Evolutionary conservation across 139 green algal species (phyloP), one percentile per base, ranked within the genome.

Genomic region (Chlorella sp.): DNA sequence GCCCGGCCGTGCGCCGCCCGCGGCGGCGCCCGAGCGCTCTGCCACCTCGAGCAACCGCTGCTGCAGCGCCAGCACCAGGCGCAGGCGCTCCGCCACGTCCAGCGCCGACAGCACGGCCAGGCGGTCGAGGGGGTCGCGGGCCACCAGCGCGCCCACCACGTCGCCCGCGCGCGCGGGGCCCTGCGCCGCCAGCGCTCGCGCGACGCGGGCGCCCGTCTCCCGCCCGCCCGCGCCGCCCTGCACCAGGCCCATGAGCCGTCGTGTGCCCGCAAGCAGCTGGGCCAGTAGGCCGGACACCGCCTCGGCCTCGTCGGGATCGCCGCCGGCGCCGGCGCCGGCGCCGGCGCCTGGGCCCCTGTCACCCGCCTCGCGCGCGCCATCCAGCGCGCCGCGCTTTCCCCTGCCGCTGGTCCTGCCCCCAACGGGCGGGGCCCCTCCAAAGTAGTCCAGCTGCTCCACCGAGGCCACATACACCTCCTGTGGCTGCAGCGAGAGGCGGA

Each of bases 381-480:
- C 38, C 36, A 68, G 38, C 35, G 38, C n/a, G 60, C 36, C 38
- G 15, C 60, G 35, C 36, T 17, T n/a, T n/a, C n/a, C n/a, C n/a
- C n/a, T n/a, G n/a, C n/a, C n/a, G n/a, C n/a, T n/a, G n/a, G n/a
- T n/a, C n/a, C n/a, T n/a, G n/a, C n/a, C 61, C 46, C 31, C 23
- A 21, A 12, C 19, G 8, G 58, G 7, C 8, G 6, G 8, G 5
- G 58, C 8, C n/a, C 58, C 58, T 12, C 33, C 8, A 2, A 74
- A 58, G 72, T 78, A 77, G 53, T 83, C 77, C 43, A 83, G 58
- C 64, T 78, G 69, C 46, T 77, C 70, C 17, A 83, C 69, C 14
- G 38, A 29, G 2, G 67, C 77, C 50, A 74, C 64, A 17, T 60
- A 80, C 4, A 64, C 40, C 27, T 60, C 53, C 41, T 63, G 62